Evolutionary conservation across 805 yeast genomes (phyloP), one percentile per base, ranked within the genome.

Genomic region (Cyberlindnera petersonii): DNA sequence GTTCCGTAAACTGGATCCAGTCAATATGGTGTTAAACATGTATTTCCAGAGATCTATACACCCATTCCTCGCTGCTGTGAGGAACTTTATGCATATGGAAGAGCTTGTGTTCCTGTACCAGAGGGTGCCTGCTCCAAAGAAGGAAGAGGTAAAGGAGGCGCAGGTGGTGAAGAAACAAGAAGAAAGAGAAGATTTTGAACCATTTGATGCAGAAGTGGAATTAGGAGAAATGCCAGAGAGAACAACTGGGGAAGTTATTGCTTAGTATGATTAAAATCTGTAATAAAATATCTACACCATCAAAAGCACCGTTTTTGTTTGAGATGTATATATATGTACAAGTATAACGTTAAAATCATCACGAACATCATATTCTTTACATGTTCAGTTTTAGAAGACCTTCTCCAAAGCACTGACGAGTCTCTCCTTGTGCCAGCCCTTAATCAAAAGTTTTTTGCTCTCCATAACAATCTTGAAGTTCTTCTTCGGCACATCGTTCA

Each of bases 381-480:
- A 7, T 13, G 17, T 26, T 21, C 5, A 8, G 26, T 11, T 15
- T 41, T 28, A 53, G 28, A 55, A 55, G 6, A 43, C 39, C 11
- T 40, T 26, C n/a, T 50, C 38, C 16, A 55, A 43, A 11, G 45
- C 46, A 11, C 37, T 35, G 15, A 31, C 23, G 13, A 55, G 21
- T 31, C 46, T 46, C 9, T 43, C 43, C 42, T 49, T 52, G 38
- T 53, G 47, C 31, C 42, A 35, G 11, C 59, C 57, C 44, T 53
- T 49, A 32, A 55, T 52, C 36, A 55, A 34, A 3, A 81, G 62
- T 37, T 76, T 72, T 29, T 70, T 69, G 17, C 82, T 72, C 35
- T 72, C 73, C 49, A 67, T 64, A 42, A 69, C 58, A 29, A 81
- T 66, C 43, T 61, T 66, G 55, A 77, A 73, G 15, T 69, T 61